Evolutionary conservation across 1,284 basidiomycete genomes (phyloP), one percentile per base, ranked within the genome.

Genomic region (Testicularia cyperi): DNA sequence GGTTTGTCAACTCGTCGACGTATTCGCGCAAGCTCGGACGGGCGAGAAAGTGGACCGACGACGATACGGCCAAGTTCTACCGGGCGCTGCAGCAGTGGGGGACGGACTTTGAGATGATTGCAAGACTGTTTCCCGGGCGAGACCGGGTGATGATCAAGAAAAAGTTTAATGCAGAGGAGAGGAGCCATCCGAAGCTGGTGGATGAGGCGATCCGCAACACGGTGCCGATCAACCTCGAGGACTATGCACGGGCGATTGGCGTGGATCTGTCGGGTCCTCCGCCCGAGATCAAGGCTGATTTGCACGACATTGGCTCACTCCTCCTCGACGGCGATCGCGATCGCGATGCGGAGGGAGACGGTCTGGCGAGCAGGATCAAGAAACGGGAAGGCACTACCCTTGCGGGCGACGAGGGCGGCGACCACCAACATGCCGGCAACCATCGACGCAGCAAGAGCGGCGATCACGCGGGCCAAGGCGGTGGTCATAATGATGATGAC

Each of bases 81-180:
- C 81, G 87, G 46, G 88, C 88, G 10, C 78, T 92, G 24, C 82
- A 85, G 4, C 88, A 90, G 72, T 92, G 90, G 71, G 90, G 90
- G 25, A 88, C 90, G 72, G 91, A 92, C 65, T 92, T 92, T 70
- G 90, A 92, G 73, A 83, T 92, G 47, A 90, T 92, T 45, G 87
- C 90, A 2, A 85, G 86, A 54, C 81, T 91, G 9, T 82, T 92
- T 25, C 88, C 89, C 21, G 86, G 86, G 14, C 85, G 90, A n/a
- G 87, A 88, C 68, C 82, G 90, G 14, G 88, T 86, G 65, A 85
- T 88, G 33, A 91, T 91, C 78, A 90, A 90, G 78, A 86, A 87
- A 69, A 94, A 94, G 76, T 92, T 90, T 80, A 90, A 88, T 66
- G 81, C 84, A 0, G 90, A 92, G 76, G 90, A 92, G 74, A 87